These are phyloP conservation scores for Paraphoma sp. DNA, from an alignment of 2,329 filamentous ascomycete species.

Conservation along the genomic window DNA sequence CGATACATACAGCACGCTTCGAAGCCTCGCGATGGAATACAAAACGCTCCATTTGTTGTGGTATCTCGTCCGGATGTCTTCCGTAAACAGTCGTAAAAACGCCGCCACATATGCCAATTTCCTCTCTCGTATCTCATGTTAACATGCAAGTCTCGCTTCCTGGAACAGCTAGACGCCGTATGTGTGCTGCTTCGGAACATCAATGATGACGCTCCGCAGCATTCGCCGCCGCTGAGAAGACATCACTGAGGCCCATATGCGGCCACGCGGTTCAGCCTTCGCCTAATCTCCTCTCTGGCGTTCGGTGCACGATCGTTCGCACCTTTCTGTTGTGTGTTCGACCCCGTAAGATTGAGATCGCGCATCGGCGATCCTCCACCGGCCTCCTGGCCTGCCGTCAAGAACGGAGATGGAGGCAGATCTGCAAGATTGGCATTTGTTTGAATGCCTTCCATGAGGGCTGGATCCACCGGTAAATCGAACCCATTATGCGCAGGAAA, in stretches of 20 bases:
- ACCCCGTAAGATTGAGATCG: slow-evolving; percentile 11
- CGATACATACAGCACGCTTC: no score
- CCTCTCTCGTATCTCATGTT: no score
- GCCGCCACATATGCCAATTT: no score
- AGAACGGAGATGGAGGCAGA: slow-evolving; percentile 44
- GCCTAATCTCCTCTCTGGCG: slow-evolving; percentile 31
- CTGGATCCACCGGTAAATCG: slow-evolving; percentile 66
- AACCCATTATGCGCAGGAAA: slow-evolving; percentile 52
- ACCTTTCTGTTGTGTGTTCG: slow-evolving; percentile 5
- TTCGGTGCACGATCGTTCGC: slow-evolving; percentile 19
- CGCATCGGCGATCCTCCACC: slow-evolving; percentile 15
- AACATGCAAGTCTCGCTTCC: no score
- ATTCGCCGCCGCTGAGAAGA: no score
- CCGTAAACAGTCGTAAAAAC: no score
- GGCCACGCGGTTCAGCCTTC: slow-evolving; percentile 26
- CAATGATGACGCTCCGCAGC: no score
- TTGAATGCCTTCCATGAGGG: slow-evolving; percentile 60
- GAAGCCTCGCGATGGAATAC: no score
- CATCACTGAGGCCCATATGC: slow-evolving; percentile 12
- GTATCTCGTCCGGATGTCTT: no score
- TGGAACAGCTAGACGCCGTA: no score
- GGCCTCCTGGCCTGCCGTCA: slow-evolving; percentile 26
- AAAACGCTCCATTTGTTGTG: no score
- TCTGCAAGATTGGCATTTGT: slow-evolving; percentile 27
- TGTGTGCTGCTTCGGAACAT: no score